Evolutionary conservation across 208 protist genomes (phyloP), one percentile per base, ranked within the genome.

Genomic region (Trypanosoma theileri): DNA sequence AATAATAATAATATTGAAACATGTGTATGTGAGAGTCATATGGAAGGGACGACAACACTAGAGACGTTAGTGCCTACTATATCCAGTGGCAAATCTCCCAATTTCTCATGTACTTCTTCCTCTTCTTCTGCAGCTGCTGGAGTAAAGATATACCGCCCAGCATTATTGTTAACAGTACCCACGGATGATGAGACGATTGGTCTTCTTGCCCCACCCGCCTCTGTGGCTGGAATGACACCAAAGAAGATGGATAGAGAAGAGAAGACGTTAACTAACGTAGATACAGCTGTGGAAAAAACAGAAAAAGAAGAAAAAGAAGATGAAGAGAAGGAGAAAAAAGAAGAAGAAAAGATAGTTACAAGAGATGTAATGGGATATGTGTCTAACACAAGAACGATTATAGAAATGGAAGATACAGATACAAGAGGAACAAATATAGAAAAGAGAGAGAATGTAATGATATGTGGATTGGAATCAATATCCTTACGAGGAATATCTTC

Each of bases 251-350:
- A 45, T 26, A 21, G n/a, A 55, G 51, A 42, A 31, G 28, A 66
- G 10, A 66, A 4, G 12, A 66, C 14, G 7, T 14, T 12, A 17
- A 50, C 53, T 21, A 66, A 19, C n/a, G 19, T 22, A 1, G 11
- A 50, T 40, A 48, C n/a, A 12, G 10, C 17, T 61, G 21, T 11
- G 22, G 22, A 45, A 28, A 35, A 48, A 10, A 41, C n/a, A 41
- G 7, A 66, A 50, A 8, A 66, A 22, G 45, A 35, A 51, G 46
- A 66, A 53, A 56, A 50, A 66, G n/a, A 53, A 66, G 28, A 24
- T 3, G 28, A 66, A 52, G 56, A 52, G 42, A 4, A 53, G 10
- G 28, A 24, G 7, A 12, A 66, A 52, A 56, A 28, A 31, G 4
- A 53, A 22, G 45, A 54, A 70, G 26, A 31, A 57, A 19, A 46